Evolutionary conservation across 345 rosid genomes (phyloP), one percentile per base, ranked within the genome.

Genomic region (Pseudoturritis turrita): DNA sequence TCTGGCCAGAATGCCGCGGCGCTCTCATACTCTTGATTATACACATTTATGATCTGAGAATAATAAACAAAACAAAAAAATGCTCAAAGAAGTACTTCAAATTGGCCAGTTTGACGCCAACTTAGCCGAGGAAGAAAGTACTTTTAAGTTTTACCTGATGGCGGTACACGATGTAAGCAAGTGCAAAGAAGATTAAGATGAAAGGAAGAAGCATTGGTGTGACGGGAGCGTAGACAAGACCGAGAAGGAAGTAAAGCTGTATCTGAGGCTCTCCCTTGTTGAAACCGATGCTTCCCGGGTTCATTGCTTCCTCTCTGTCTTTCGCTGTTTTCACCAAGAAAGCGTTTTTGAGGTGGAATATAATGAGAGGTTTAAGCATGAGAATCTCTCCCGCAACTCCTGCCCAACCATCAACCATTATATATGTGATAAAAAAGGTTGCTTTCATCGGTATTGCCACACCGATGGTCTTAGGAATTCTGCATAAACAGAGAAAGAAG

Each of bases 361-460:
- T 60, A 18, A 95, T 89, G 35, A 95, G 83, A 35, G 99, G 82
- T 75, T 91, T 88, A 71, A 91, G 57, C 97, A 81, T 89, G 43
- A 95, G 76, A 70, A 95, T 85, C 82, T 95, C 99, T 28, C 63
- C 95, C 52, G 98, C 98, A 44, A 94, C 70, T 52, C 98, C 97
- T 57, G 98, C 96, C 98, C 98, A 94, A 62, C 98, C 98, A 76
- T 94, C 98, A 41, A 94, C 87, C 98, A 91, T 94, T 74, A 94
- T 94, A 50, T 89, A 94, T 59, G 96, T 89, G 67, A 94, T 89
- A 78, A 94, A 94, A 82, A 94, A 94, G 49, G 99, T 91, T 74
- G 99, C 99, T 82, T 84, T 88, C 71, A 81, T 70, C 33, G 99
- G 99, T 77, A 95, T 81, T 1, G 99, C 99, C 50, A 83, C 79